Percentiles rank a stretch among this genome's conserved stretches.
Evolutionary conservation across 2,329 filamentous ascomycete species (phyloP).

Genomic region (Aspergillus sclerotialis): DNA sequence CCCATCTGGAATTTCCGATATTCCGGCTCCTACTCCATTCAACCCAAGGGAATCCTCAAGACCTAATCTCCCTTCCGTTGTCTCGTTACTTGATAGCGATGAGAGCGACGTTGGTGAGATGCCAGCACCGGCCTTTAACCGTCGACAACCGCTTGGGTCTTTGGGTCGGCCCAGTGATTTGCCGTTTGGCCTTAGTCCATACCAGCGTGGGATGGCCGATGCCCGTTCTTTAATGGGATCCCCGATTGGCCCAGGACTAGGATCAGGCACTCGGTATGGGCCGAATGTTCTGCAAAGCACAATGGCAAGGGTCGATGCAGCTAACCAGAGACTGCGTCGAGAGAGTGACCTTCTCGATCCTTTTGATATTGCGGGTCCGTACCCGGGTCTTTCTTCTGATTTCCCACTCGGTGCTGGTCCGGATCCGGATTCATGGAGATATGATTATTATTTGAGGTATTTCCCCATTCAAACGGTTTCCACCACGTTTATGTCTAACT

Average conservation of each 20-base stretch:
- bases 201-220: slow-evolving; percentile 4
- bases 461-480: not conserved
- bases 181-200: not conserved
- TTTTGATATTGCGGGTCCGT: slow-evolving; percentile 1
- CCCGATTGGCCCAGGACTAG: no score
- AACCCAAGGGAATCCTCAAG: not conserved
- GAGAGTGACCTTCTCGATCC: slow-evolving; percentile 2
- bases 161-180: not conserved
- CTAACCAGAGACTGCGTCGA: slow-evolving; percentile 8
- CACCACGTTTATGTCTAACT: slow-evolving; percentile 3
- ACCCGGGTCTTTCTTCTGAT: not conserved
- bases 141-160: no score
- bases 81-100: slow-evolving; percentile 12
- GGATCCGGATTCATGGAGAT: not conserved
- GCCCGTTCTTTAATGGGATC: no score
- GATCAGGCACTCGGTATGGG: slow-evolving; percentile 6
- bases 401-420: not conserved
- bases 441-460: slow-evolving; percentile 6
- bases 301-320: slow-evolving; percentile 12
- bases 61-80: slow-evolving; percentile 2
- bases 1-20: no score
- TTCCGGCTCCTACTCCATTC: not conserved
- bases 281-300: slow-evolving; percentile 12
- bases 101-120: slow-evolving; percentile 31
- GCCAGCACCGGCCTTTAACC: no score